Evolutionary conservation across 306 rosid genomes (phyloP).

Genomic region (Biancaea sappan): DNA sequence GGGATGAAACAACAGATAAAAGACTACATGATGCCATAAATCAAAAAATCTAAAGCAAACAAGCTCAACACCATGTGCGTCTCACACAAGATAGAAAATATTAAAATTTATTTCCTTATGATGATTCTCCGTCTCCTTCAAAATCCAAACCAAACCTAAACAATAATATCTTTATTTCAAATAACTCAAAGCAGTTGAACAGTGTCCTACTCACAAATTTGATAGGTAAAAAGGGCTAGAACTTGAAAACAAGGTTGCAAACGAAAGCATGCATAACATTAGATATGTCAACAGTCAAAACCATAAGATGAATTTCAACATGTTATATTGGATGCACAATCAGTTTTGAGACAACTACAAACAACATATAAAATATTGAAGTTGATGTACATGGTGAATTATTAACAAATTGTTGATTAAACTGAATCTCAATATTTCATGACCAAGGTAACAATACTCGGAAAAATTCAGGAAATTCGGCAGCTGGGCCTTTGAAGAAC

Average conservation of each 20-base stretch:
- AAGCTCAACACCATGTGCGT: neutral
- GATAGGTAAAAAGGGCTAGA: neutral
- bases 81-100: neutral
- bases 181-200: neutral
- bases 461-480: slow-evolving; percentile 5
- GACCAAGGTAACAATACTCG: neutral
- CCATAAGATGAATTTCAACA: neutral
- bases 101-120: neutral
- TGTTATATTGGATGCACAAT: neutral
- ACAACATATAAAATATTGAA: neutral
- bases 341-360: neutral
- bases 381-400: neutral
- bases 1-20: neutral
- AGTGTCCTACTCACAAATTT: neutral
- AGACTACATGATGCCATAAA: neutral
- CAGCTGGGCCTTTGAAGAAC: slow-evolving; percentile 8
- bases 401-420: slow-evolving; percentile 8
- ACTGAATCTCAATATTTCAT: neutral
- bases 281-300: slow-evolving; percentile 4
- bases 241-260: neutral
- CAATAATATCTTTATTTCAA: neutral
- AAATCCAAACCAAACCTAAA: neutral
- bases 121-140: neutral
- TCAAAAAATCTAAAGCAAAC: neutral
- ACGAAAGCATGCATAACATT: slow-evolving; percentile 1